Base-by-base conservation (phyloP, 768 basidiomycete genomes). In the Brasilioporus rufonigricans region DNA sequence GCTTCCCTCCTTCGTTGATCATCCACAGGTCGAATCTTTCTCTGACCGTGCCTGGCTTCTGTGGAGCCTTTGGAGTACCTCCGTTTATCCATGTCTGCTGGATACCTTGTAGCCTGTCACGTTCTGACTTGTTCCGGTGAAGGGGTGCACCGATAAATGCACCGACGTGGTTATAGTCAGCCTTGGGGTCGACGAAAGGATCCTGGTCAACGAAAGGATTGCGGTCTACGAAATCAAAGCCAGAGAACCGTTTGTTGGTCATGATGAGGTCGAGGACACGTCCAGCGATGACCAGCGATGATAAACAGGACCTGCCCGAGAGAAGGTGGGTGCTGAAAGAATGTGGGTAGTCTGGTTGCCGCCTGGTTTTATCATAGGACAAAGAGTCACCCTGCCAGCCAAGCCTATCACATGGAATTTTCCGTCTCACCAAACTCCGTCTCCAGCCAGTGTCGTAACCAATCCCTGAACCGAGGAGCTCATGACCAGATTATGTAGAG, bases 1-100 rank as follows among this genome's bases (percentile, higher is more conserved):
- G 78, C 41, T 80, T 80, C 14, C 88, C 84, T 64, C 94, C 94
- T 66, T 95, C 93, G 68, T 95, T 94, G 70, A 94, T 91, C 88
- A 93, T 89, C 93, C 93, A 96, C n/a, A 84, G 62, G 60, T 80
- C 77, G 62, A 82, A 78, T 60, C 70, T 80, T 62, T 84, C 78
- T 41, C 64, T 62, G 44, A 74, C 65, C 3, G 76, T 74, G 49
- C 62, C 70, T 31, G 80, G 75, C 44, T 68, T 63, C 56, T 76
- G 75, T 16, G 68, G 68, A 0, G 68, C 64, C 7, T 60, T 65
- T 6, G 64, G 65, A 33, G 60, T 52, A 40, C 46, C 61, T 16
- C 69, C 59, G 26, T 60, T 69, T 12, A 80, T 80, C 59, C 78
- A 75, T 3, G 78, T 71, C 50, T 86, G 80, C 72, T 95, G 90